phyloP scores from a whole-genome alignment of 1,284 basidiomycete genomes.

The Ceratobasidium sp. region DNA sequence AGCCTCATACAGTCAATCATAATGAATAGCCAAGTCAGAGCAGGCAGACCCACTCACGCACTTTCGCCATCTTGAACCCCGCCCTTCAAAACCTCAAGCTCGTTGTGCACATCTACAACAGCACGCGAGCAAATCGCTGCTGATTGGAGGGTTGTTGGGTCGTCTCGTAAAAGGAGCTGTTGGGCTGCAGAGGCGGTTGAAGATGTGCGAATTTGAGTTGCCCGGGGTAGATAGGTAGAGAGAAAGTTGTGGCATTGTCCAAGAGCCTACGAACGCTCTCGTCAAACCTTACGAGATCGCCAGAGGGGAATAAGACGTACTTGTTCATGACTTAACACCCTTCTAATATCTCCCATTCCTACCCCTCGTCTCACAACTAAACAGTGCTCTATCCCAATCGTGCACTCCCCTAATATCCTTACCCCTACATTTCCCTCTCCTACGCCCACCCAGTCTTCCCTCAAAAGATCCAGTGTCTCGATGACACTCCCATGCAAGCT shows the following conservation, averaged over 20 bases:
- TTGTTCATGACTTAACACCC: slow-evolving; percentile 46
- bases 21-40: no score
- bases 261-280: slow-evolving; percentile 40
- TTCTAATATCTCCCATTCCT: slow-evolving; percentile 37
- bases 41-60: slow-evolving; percentile 1
- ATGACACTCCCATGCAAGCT: slow-evolving; percentile 46
- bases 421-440: neutral
- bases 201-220: slow-evolving; percentile 32
- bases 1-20: no score
- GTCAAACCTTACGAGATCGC: neutral
- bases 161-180: slow-evolving; percentile 40
- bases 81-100: slow-evolving; percentile 39
- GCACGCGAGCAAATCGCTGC: slow-evolving; percentile 47
- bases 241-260: slow-evolving; percentile 47
- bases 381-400: slow-evolving; percentile 45
- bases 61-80: slow-evolving; percentile 46
- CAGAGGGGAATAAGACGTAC: slow-evolving; percentile 23
- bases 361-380: slow-evolving; percentile 44
- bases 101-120: slow-evolving; percentile 43
- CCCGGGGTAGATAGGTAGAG: slow-evolving; percentile 35
- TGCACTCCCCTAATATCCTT: slow-evolving; percentile 42
- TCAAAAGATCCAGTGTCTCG: slow-evolving; percentile 46
- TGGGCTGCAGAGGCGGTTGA: slow-evolving; percentile 48
- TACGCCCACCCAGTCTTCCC: slow-evolving; percentile 8
- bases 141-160: slow-evolving; percentile 9